phyloP scores from a whole-genome alignment of 192 early-diverging fungal species.

The Spinellus fusiger region DNA sequence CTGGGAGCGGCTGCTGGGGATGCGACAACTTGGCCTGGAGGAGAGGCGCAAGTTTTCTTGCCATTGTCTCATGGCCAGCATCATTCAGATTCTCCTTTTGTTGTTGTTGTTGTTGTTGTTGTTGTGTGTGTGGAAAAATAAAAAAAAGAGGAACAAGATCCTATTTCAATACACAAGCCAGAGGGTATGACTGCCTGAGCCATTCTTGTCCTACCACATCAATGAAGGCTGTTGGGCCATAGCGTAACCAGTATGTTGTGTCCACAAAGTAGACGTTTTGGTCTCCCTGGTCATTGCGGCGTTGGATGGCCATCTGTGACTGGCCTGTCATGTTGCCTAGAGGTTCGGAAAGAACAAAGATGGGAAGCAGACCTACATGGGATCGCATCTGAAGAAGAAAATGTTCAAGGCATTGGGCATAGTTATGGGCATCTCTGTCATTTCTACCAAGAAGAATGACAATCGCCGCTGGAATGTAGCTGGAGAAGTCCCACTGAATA shows the following conservation, averaged over 20 bases:
- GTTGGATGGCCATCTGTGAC: conserved; percentile 12
- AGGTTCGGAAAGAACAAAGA: conserved; percentile 22
- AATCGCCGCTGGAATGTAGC: conserved; percentile 7
- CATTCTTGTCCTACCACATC: conserved; percentile 2
- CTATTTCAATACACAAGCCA: neutral
- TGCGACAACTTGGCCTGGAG: conserved; percentile 15
- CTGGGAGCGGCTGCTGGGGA: conserved; percentile 16
- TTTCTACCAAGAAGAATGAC: conserved; percentile 17
- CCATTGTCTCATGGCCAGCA: conserved; percentile 11
- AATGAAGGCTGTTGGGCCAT: conserved; percentile 8
- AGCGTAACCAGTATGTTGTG: conserved; percentile 21
- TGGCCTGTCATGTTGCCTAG: conserved; percentile 10
- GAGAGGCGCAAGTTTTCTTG: conserved; percentile 12
- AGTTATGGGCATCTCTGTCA: conserved; percentile 5
- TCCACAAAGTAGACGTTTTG: conserved; percentile 21
- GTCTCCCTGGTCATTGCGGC: conserved; percentile 4
- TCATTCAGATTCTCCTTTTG: conserved; percentile 17
- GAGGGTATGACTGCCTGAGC: neutral
- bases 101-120: neutral
- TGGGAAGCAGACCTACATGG: neutral
- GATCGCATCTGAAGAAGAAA: conserved; percentile 3
- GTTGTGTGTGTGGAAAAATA: no score
- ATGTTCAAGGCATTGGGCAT: neutral
- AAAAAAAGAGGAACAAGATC: neutral
- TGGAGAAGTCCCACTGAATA: neutral